These are phyloP conservation scores for Primulina huaijiensis DNA, from an alignment of 257 asterid species.

Conservation along the genomic window DNA sequence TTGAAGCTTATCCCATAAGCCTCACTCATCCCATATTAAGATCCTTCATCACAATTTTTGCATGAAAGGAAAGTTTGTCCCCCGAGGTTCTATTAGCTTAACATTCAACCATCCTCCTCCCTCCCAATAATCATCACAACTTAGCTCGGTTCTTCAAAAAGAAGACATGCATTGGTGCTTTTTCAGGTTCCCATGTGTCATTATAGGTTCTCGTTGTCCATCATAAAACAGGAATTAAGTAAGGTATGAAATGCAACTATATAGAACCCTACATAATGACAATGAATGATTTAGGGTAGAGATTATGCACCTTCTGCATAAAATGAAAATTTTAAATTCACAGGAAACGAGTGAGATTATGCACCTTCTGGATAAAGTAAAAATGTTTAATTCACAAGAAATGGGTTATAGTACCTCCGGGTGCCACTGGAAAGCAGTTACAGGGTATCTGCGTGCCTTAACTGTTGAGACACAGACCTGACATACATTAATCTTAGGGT, in stretches of 20 bases:
- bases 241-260: not conserved
- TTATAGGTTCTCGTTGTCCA: not conserved
- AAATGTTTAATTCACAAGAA: not conserved
- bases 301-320: not conserved
- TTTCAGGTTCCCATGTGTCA: too few species aligned
- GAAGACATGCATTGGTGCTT: too few species aligned
- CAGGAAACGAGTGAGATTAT: not conserved
- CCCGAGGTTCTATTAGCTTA: too few species aligned
- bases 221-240: not conserved
- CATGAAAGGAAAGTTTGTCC: too few species aligned
- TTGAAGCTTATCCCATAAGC: too few species aligned
- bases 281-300: not conserved
- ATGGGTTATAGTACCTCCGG: conserved; percentile 66
- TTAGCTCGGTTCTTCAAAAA: too few species aligned
- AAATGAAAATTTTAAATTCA: not conserved
- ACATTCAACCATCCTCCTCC: too few species aligned
- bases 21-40: too few species aligned
- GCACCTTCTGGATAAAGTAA: conserved; percentile 3
- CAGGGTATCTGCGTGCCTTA: conserved; percentile 69
- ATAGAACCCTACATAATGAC: not conserved
- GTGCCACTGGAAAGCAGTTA: conserved; percentile 92
- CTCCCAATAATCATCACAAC: too few species aligned
- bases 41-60: too few species aligned
- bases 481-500: conserved; percentile 19
- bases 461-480: conserved; percentile 87